These are phyloP conservation scores for Trypanosoma vivax DNA, from an alignment of 208 protist genomes.

Conservation along the genomic window DNA sequence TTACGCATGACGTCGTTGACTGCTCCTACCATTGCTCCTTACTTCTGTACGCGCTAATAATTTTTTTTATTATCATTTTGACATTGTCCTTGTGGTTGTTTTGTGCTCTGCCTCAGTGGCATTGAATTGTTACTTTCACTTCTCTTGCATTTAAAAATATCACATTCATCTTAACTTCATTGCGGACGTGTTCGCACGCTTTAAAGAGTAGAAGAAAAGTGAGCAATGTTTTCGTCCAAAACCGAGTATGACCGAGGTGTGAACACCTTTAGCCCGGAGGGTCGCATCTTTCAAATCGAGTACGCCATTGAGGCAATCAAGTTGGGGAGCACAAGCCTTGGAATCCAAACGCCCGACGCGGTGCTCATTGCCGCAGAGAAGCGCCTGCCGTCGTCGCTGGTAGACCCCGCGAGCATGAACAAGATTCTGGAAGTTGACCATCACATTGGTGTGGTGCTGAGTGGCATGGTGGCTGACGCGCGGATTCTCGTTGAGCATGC, in stretches of 20 bases:
- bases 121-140: too few relatives aligned
- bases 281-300: slow-evolving; percentile 98
- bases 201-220: background rate
- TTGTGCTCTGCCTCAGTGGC: too few relatives aligned
- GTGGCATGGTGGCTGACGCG: slow-evolving; percentile 98
- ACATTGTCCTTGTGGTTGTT: too few relatives aligned
- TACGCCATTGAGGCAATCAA: slow-evolving; percentile 91
- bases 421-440: slow-evolving; percentile 98
- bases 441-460: slow-evolving; percentile 95
- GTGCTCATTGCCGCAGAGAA: slow-evolving; percentile 99
- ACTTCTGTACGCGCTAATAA: too few relatives aligned
- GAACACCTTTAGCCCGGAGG: slow-evolving; percentile 99
- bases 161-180: background rate
- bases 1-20: too few relatives aligned
- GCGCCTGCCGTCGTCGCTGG: slow-evolving; percentile 95
- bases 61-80: too few relatives aligned
- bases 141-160: too few relatives aligned
- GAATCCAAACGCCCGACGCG: slow-evolving; percentile 96
- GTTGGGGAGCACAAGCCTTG: slow-evolving; percentile 98
- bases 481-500: slow-evolving; percentile 98
- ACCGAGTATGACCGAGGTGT: slow-evolving; percentile 98
- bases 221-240: slow-evolving; percentile 88
- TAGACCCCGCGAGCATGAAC: slow-evolving; percentile 94
- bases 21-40: too few relatives aligned
- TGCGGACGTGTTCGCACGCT: background rate